A percentile compares a stretch with the other conserved stretches of the same genome.
phyloP scores from a whole-genome alignment of 805 yeast genomes.

The Candida gorgasii region DNA sequence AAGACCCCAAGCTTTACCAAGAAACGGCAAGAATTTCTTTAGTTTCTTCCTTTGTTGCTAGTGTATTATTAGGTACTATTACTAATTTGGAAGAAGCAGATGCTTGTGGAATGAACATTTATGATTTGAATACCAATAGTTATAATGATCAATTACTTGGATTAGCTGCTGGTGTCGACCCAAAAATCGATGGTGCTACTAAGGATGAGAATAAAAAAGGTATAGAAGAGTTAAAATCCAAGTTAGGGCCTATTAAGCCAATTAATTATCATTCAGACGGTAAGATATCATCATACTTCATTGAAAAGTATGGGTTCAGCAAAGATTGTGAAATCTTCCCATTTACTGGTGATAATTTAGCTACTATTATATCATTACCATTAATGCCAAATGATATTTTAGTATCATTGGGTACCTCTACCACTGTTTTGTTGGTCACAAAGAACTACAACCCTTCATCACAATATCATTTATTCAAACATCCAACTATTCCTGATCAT shows the following conservation, averaged over 20 bases:
- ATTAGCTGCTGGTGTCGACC: slow-evolving; percentile 53
- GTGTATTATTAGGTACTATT: slow-evolving; percentile 65
- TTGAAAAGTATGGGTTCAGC: slow-evolving; percentile 61
- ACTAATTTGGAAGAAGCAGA: slow-evolving; percentile 77
- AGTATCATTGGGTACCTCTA: slow-evolving; percentile 87
- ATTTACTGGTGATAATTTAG: slow-evolving; percentile 89
- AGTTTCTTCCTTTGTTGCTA: slow-evolving; percentile 76
- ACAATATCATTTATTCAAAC: slow-evolving; percentile 81
- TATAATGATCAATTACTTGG: slow-evolving; percentile 61
- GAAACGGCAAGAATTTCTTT: slow-evolving; percentile 65
- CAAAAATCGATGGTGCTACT: slow-evolving; percentile 37
- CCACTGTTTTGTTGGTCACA: slow-evolving; percentile 82
- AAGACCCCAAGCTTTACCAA: slow-evolving; percentile 49
- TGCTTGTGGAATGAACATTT: slow-evolving; percentile 91
- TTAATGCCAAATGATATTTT: slow-evolving; percentile 73
- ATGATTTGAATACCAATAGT: slow-evolving; percentile 59
- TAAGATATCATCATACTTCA: slow-evolving; percentile 58
- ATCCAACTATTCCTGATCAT: slow-evolving; percentile 73
- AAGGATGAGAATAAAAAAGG: slow-evolving; percentile 24
- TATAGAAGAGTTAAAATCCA: slow-evolving; percentile 42
- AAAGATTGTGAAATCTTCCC: slow-evolving; percentile 62
- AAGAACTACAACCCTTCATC: slow-evolving; percentile 75
- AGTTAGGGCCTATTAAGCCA: slow-evolving; percentile 56
- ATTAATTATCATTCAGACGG: slow-evolving; percentile 55
- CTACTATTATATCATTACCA: slow-evolving; percentile 83